Evolutionary conservation across 805 yeast species (phyloP).

Genomic region (Torulaspora maleeae): DNA sequence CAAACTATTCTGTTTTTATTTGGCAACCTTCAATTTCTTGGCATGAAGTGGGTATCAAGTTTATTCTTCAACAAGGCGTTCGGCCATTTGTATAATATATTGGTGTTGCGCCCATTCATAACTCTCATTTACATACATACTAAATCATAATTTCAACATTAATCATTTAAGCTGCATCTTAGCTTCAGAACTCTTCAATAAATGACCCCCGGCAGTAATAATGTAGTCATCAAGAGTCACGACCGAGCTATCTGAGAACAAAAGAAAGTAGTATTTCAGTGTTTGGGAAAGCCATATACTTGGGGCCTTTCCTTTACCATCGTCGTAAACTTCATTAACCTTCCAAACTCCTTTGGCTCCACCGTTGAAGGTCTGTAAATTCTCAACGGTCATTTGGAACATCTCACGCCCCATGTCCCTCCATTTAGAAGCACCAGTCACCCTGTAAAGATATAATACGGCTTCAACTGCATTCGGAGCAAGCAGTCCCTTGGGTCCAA

Average conservation of each 20-base stretch:
- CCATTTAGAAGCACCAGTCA: slow-evolving; percentile 57
- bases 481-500: slow-evolving; percentile 41
- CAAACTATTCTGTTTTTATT: slow-evolving; percentile 11
- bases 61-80: slow-evolving; percentile 1
- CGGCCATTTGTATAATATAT: slow-evolving; percentile 4
- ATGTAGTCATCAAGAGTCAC: slow-evolving; percentile 51
- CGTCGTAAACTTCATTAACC: slow-evolving; percentile 33
- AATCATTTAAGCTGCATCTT: not conserved
- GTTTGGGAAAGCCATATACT: slow-evolving; percentile 58
- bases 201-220: slow-evolving; percentile 61
- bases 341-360: slow-evolving; percentile 40
- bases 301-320: slow-evolving; percentile 36
- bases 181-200: slow-evolving; percentile 36
- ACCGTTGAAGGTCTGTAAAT: slow-evolving; percentile 30
- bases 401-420: slow-evolving; percentile 50
- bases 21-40: slow-evolving; percentile 1
- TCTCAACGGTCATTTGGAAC: slow-evolving; percentile 38
- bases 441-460: slow-evolving; percentile 52
- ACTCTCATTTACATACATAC: slow-evolving; percentile 6
- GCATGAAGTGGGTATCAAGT: slow-evolving; percentile 8
- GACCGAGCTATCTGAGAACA: slow-evolving; percentile 43
- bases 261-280: slow-evolving; percentile 49
- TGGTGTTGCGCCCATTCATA: slow-evolving; percentile 5
- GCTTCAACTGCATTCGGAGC: slow-evolving; percentile 63
- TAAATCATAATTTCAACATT: slow-evolving; percentile 15